phyloP scores from a whole-genome alignment of 768 basidiomycete genomes.

The Boletus tomentosulus region DNA sequence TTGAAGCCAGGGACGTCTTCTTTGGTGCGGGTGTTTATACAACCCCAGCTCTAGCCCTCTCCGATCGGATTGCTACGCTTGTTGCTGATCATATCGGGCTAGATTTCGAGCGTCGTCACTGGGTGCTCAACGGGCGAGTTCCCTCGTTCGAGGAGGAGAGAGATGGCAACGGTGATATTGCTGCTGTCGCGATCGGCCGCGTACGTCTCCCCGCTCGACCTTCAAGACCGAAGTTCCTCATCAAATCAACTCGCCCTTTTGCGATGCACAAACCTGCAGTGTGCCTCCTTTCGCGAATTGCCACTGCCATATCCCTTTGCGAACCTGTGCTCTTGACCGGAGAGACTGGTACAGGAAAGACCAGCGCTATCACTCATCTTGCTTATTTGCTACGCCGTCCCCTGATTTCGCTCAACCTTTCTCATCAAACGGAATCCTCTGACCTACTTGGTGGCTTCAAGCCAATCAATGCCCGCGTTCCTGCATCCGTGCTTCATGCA shows the following conservation, averaged over 20 bases:
- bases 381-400: conserved; percentile 72
- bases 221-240: conserved; percentile 32
- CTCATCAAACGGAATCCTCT: conserved; percentile 93
- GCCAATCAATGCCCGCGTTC: conserved; percentile 84
- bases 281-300: conserved; percentile 74
- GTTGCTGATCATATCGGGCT: conserved; percentile 64
- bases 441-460: conserved; percentile 95
- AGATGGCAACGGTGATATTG: conserved; percentile 57
- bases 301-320: conserved; percentile 59
- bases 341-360: conserved; percentile 99
- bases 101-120: conserved; percentile 62
- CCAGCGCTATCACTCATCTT: conserved; percentile 84
- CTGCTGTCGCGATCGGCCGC: conserved; percentile 59
- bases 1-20: conserved; percentile 89
- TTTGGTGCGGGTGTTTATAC: conserved; percentile 68
- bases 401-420: conserved; percentile 87
- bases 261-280: conserved; percentile 86
- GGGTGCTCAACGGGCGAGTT: conserved; percentile 61
- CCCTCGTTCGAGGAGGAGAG: conserved; percentile 69
- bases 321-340: conserved; percentile 93
- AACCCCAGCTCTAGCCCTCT: conserved; percentile 45
- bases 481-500: conserved; percentile 65
- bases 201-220: conserved; percentile 50
- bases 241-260: conserved; percentile 55
- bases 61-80: conserved; percentile 45